phyloP scores from a whole-genome alignment of 1,284 basidiomycete species.

The Testicularia cyperi region DNA sequence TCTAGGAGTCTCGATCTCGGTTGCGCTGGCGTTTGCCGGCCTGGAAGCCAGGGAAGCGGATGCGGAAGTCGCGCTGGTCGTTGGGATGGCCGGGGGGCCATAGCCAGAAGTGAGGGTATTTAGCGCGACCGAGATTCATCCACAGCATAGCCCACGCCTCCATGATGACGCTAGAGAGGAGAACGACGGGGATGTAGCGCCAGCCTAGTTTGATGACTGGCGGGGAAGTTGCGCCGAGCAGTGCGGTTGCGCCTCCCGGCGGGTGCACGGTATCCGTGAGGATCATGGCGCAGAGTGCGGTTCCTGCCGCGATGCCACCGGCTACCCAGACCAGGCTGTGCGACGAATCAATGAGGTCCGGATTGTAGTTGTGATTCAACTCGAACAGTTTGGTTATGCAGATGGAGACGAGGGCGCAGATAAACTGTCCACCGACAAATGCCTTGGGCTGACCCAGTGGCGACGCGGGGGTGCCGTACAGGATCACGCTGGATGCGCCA shows the following conservation, averaged over 20 bases:
- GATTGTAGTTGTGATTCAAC: constrained; percentile 31
- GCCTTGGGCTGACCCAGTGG: constrained; percentile 38
- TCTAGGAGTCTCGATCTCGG: no score
- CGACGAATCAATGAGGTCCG: constrained; percentile 22
- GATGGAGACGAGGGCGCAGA: constrained; percentile 29
- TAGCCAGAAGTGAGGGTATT: constrained; percentile 28
- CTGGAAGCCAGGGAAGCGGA: constrained; percentile 13
- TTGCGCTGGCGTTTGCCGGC: background rate
- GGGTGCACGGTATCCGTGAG: constrained; percentile 44
- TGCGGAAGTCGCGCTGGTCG: constrained; percentile 10
- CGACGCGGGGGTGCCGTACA: constrained; percentile 39
- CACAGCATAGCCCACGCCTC: constrained; percentile 35
- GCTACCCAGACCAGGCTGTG: constrained; percentile 42
- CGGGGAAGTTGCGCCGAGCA: constrained; percentile 30
- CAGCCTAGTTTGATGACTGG: constrained; percentile 34
- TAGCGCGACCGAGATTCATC: constrained; percentile 36
- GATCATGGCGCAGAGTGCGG: constrained; percentile 34
- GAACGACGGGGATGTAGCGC: constrained; percentile 31
- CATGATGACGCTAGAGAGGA: constrained; percentile 39
- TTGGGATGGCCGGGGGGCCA: constrained; percentile 12
- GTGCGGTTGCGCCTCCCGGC: constrained; percentile 37
- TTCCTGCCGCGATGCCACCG: constrained; percentile 25
- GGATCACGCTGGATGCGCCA: constrained; percentile 41
- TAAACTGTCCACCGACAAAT: constrained; percentile 37
- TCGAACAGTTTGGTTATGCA: constrained; percentile 45